phyloP scores from a whole-genome alignment of 805 yeast species.

The Debaryomyces hansenii region DNA sequence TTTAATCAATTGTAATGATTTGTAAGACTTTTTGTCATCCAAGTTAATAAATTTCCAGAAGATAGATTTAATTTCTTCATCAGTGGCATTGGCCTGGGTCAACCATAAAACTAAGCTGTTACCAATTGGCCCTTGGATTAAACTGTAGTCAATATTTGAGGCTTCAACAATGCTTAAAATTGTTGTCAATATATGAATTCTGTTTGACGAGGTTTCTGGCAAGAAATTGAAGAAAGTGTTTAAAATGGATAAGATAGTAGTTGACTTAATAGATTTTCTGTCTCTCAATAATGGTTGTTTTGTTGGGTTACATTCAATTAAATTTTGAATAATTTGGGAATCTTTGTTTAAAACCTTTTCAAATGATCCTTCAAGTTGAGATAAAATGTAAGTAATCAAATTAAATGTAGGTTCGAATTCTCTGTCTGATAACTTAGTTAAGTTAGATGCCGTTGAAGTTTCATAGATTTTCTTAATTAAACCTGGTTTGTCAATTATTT shows the following conservation, averaged over 20 bases:
- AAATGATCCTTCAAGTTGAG: conserved; percentile 27
- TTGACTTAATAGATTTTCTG: conserved; percentile 42
- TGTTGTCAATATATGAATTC: conserved; percentile 30
- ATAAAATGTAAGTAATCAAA: conserved; percentile 35
- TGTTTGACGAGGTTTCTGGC: conserved; percentile 29
- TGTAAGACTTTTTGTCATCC: conserved; percentile 28
- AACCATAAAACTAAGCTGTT: conserved; percentile 38
- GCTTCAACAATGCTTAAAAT: conserved; percentile 32
- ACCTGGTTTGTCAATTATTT: conserved; percentile 26
- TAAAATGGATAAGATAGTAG: conserved; percentile 41
- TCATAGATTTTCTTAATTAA: conserved; percentile 27
- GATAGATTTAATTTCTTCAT: conserved; percentile 24
- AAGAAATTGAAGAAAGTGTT: conserved; percentile 43
- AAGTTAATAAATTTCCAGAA: conserved; percentile 41
- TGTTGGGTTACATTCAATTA: conserved; percentile 33
- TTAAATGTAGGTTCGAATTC: conserved; percentile 48
- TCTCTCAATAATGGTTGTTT: conserved; percentile 43
- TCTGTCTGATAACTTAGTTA: conserved; percentile 38
- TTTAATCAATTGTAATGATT: conserved; percentile 36
- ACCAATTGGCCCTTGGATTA: conserved; percentile 37
- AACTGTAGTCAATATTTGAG: conserved; percentile 30
- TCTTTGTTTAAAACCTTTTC: conserved; percentile 25
- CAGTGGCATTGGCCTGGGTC: conserved; percentile 28
- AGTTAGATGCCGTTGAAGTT: conserved; percentile 26
- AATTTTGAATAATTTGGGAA: conserved; percentile 21